phyloP scores from a whole-genome alignment of 257 asterid species.

The Leonotis leonurus region DNA sequence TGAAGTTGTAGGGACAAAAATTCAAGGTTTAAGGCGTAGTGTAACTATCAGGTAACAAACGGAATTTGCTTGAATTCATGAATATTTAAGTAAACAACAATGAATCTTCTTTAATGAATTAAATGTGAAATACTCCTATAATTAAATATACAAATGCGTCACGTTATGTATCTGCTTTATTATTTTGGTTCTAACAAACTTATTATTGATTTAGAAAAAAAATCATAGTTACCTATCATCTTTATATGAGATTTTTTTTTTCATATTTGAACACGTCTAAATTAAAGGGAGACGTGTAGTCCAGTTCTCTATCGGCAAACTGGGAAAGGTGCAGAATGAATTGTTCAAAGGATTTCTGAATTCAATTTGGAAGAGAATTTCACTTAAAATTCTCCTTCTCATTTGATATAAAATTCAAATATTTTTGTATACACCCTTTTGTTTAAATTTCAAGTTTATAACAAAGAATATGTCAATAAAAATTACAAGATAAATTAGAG shows the following conservation, averaged over 20 bases:
- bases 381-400: background rate
- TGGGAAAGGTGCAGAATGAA: background rate
- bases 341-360: background rate
- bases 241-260: too few relatives aligned
- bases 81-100: too few relatives aligned
- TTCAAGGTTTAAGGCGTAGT: too few relatives aligned
- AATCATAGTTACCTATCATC: too few relatives aligned
- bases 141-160: background rate
- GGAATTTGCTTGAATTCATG: too few relatives aligned
- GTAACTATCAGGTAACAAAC: too few relatives aligned
- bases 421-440: too few relatives aligned
- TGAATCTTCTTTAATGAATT: too few relatives aligned
- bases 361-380: background rate
- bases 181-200: background rate
- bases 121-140: background rate
- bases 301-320: constrained; percentile 1
- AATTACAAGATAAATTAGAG: background rate
- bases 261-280: background rate
- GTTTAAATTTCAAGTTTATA: too few relatives aligned
- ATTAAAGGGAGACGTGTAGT: constrained; percentile 8
- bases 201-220: too few relatives aligned
- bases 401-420: background rate
- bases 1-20: too few relatives aligned
- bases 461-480: background rate
- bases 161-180: background rate